phyloP scores from a whole-genome alignment of 1,284 basidiomycete genomes.

The Leccinum pachyderme region DNA sequence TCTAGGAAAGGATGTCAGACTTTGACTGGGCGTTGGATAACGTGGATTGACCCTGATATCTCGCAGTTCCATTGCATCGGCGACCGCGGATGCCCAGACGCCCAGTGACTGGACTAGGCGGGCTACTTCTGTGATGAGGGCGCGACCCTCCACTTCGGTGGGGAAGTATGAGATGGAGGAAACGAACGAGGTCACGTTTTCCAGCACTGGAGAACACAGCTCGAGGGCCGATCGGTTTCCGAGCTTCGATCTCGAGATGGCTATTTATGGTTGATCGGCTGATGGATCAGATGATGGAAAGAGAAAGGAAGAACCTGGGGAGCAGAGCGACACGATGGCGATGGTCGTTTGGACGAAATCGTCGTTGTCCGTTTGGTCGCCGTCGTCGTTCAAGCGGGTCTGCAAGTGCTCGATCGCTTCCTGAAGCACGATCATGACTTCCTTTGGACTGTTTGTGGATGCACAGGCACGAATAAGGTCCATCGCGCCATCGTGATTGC shows the following conservation, averaged over 20 bases:
- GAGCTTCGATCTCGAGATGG: slow-evolving; percentile 48
- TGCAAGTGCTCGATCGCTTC: slow-evolving; percentile 54
- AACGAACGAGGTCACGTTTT: slow-evolving; percentile 39
- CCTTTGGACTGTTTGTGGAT: slow-evolving; percentile 42
- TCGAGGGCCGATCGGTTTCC: slow-evolving; percentile 46
- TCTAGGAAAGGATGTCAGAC: slow-evolving; percentile 29
- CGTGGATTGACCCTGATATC: slow-evolving; percentile 28
- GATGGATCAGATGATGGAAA: neutral
- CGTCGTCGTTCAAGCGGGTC: slow-evolving; percentile 25
- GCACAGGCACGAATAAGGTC: slow-evolving; percentile 25
- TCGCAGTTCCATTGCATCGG: slow-evolving; percentile 12
- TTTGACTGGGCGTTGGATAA: neutral
- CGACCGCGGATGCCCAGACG: slow-evolving; percentile 33
- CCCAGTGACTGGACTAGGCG: slow-evolving; percentile 30
- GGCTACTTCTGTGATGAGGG: slow-evolving; percentile 37
- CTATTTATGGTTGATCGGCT: slow-evolving; percentile 31
- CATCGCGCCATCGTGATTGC: slow-evolving; percentile 16
- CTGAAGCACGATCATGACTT: slow-evolving; percentile 58
- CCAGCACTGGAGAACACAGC: slow-evolving; percentile 43
- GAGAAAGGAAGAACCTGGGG: slow-evolving; percentile 34
- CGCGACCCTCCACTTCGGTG: slow-evolving; percentile 36
- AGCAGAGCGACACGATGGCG: slow-evolving; percentile 40
- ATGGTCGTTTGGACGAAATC: slow-evolving; percentile 32
- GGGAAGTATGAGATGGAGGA: slow-evolving; percentile 26
- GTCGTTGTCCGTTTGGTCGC: slow-evolving; percentile 33